A percentile compares a stretch with the other conserved stretches of the same genome.
Evolutionary conservation across 1,139 yeast species (phyloP).

Genomic region (Suhomyces terraborum): DNA sequence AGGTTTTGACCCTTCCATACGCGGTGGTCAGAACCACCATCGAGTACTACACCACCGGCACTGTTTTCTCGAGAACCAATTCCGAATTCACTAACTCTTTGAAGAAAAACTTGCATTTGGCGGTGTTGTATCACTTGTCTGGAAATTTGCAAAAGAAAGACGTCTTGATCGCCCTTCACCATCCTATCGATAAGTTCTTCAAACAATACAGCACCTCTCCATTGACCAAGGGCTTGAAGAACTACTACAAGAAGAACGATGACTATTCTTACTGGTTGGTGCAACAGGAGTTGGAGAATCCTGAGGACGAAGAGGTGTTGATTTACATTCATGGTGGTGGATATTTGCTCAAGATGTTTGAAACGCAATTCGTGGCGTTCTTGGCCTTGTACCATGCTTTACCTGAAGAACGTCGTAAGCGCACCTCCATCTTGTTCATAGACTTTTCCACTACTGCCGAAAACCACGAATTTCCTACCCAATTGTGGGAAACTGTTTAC

Average conservation of each 20-base stretch:
- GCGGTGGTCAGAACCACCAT: conserved; percentile 23
- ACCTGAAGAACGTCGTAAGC: conserved; percentile 21
- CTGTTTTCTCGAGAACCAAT: conserved; percentile 32
- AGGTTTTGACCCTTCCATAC: conserved; percentile 22
- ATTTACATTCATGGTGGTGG: conserved; percentile 48
- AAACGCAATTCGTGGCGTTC: conserved; percentile 30
- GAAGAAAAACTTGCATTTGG: conserved; percentile 32
- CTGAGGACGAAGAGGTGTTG: conserved; percentile 14
- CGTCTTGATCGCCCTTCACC: conserved; percentile 14
- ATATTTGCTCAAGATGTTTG: conserved; percentile 33
- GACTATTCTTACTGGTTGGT: conserved; percentile 21
- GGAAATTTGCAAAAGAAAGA: conserved; percentile 19
- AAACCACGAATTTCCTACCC: conserved; percentile 38
- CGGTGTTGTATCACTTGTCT: conserved; percentile 31
- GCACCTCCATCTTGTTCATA: conserved; percentile 32
- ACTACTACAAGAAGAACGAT: conserved; percentile 18
- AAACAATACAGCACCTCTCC: conserved; percentile 14
- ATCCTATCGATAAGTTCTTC: conserved; percentile 16
- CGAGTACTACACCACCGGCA: conserved; percentile 36
- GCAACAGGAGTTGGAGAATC: conserved; percentile 13
- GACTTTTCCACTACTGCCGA: conserved; percentile 44
- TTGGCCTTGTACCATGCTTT: conserved; percentile 29
- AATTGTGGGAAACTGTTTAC: conserved; percentile 37
- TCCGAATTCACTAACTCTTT: conserved; percentile 33
- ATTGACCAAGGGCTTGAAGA: conserved; percentile 16